Evolutionary conservation across 108 stramenopile species (phyloP).

Genomic region (Tribonema minus): DNA sequence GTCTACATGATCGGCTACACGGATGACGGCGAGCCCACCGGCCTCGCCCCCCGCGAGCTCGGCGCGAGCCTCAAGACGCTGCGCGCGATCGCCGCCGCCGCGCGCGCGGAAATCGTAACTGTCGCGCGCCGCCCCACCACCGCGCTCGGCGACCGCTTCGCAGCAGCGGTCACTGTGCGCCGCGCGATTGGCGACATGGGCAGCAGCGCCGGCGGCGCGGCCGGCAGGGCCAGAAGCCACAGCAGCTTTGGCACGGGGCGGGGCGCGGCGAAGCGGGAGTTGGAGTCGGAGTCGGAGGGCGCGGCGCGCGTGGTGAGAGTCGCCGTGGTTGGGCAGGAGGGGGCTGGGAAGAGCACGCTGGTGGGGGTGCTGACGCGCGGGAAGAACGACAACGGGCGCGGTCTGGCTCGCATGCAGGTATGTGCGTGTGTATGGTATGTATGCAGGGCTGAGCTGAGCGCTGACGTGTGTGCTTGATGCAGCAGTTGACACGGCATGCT

Average conservation of each 20-base stretch:
- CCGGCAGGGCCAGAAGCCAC: not conserved
- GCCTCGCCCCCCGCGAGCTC: slow-evolving; percentile 48
- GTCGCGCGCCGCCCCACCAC: not conserved
- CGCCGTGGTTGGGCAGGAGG: slow-evolving; percentile 1
- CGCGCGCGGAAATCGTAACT: slow-evolving; percentile 29
- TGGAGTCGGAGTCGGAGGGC: too few relatives aligned
- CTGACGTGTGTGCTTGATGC: too few relatives aligned
- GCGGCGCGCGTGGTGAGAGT: slow-evolving; percentile 36
- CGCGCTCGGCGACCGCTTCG: too few relatives aligned
- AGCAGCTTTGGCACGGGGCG: not conserved
- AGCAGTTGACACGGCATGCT: too few relatives aligned
- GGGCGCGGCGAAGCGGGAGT: not conserved
- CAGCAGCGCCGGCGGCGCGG: not conserved
- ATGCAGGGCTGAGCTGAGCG: too few relatives aligned
- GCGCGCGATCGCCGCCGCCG: slow-evolving; percentile 40
- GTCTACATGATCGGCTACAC: slow-evolving; percentile 55
- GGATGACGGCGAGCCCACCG: slow-evolving; percentile 50
- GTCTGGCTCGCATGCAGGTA: slow-evolving; percentile 57
- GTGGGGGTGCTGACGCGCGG: slow-evolving; percentile 59
- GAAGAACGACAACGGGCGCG: slow-evolving; percentile 58
- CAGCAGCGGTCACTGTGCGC: too few relatives aligned
- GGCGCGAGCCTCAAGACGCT: slow-evolving; percentile 48
- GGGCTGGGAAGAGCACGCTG: slow-evolving; percentile 63
- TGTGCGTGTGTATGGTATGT: too few relatives aligned
- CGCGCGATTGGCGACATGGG: too few relatives aligned